Evolutionary conservation across 2,329 filamentous ascomycete genomes (phyloP), one percentile per base, ranked within the genome.

Genomic region (Fusarium acutatum): DNA sequence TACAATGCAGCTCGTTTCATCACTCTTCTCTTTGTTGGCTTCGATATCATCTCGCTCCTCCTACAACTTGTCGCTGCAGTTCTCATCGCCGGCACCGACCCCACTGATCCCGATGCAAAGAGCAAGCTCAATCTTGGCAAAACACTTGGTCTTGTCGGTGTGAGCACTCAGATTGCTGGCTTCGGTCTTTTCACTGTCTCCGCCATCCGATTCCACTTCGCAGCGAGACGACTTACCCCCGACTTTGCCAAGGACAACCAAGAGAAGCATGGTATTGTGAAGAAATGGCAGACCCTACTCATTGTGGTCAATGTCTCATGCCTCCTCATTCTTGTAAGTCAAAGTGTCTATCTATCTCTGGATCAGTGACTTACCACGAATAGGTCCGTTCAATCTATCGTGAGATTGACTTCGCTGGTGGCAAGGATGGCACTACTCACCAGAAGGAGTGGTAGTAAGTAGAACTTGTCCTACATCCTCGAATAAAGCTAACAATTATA

Each of bases 181-280:
- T 87, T 87, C 64, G 84, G 85, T 2, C 77, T 87, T 6, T 87
- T 87, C 62, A 81, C 80, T 9, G 62, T 87, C 32, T 78, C 86
- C 11, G 84, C 85, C 2, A 77, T 82, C 7, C 82, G 85, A 12
- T 87, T 87, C 72, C 84, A 86, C 69, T 85, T 86, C 60, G 84
- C 82, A 9, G 84, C 83, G 3, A 64, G 66, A 24, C 50, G 38
- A 1, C 30, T 77, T 6, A 62, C 54, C 5, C 35, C 54, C 3
- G 60, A 75, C 10, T 76, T 74, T 34, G 73, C 60, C 10, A 61
- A 41, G 7, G 46, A 60, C 24, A 76, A 75, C 22, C 64, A 69
- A 54, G 35, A 49, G 11, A 69, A 67, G 46, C 26, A 75, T 5
- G 74, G 70, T 1, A 72, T 76, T 28, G 11, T 28, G 3, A 64